Conservation (phyloP, 768 basidiomycete genomes). For the Trametes elegans region DNA sequence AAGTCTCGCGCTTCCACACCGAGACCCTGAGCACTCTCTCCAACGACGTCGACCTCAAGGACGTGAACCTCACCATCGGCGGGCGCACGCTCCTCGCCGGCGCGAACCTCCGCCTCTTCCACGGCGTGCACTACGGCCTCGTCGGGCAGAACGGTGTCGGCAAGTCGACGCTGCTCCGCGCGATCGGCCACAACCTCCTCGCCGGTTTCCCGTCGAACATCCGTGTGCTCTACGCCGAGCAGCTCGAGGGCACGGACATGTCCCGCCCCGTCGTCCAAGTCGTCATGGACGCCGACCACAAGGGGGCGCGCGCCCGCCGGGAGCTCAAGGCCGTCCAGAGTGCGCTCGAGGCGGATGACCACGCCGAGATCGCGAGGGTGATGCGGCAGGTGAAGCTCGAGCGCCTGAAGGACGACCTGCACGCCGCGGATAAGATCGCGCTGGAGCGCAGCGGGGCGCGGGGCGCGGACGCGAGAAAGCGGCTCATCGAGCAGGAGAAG, state of each 20-base stretch:
- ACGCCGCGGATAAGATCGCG: constrained; percentile 22
- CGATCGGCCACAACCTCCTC: constrained; percentile 55
- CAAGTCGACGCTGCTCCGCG: constrained; percentile 80
- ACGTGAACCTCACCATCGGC: constrained; percentile 12
- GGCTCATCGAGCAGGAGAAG: constrained; percentile 20
- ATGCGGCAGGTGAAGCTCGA: constrained; percentile 84
- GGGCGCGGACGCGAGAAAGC: constrained; percentile 17
- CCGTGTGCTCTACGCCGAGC: constrained; percentile 92
- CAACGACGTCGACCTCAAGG: constrained; percentile 20
- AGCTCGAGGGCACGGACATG: constrained; percentile 52
- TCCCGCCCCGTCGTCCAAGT: constrained; percentile 5
- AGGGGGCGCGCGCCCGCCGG: constrained; percentile 9
- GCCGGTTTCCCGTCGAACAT: constrained; percentile 88
- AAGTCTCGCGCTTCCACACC: constrained; percentile 19
- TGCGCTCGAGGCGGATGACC: constrained; percentile 59
- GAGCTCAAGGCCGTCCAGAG: constrained; percentile 13
- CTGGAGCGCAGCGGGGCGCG: constrained; percentile 21
- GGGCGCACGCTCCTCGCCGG: constrained; percentile 10
- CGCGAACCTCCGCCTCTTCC: constrained; percentile 19
- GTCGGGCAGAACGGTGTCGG: constrained; percentile 95
- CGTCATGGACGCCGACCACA: constrained; percentile 15
- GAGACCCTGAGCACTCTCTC: constrained; percentile 17
- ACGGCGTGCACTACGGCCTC: constrained; percentile 33
- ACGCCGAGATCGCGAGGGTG: constrained; percentile 89
- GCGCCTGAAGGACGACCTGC: constrained; percentile 14